Evolutionary conservation across 768 basidiomycete species (phyloP).

Genomic region (Boletus vermiculosoides): DNA sequence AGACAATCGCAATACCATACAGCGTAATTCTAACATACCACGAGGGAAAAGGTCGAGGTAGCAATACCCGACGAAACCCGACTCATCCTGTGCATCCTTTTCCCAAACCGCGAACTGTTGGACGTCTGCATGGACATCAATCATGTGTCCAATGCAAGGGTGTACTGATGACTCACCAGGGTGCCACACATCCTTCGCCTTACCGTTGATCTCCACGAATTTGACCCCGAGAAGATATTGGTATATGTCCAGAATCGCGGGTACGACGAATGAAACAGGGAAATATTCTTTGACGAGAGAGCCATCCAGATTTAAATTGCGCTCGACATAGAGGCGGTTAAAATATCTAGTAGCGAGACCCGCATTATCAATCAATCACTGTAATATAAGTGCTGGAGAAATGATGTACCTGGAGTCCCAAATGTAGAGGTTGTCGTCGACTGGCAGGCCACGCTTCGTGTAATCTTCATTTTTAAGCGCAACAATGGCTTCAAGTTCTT

Average conservation of each 20-base stretch:
- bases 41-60: constrained; percentile 86
- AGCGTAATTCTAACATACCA: constrained; percentile 39
- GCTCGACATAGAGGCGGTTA: constrained; percentile 48
- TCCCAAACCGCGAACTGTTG: constrained; percentile 84
- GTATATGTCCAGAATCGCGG: constrained; percentile 77
- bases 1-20: neutral
- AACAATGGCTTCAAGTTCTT: constrained; percentile 64
- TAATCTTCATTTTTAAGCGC: constrained; percentile 74
- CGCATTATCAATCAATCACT: neutral
- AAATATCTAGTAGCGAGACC: constrained; percentile 22
- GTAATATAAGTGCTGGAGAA: neutral
- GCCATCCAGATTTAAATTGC: constrained; percentile 65
- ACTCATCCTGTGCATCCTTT: constrained; percentile 63
- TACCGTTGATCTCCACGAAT: constrained; percentile 53
- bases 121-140: constrained; percentile 49
- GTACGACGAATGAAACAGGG: constrained; percentile 77
- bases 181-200: constrained; percentile 72
- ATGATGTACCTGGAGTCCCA: constrained; percentile 78
- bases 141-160: neutral
- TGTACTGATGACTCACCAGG: constrained; percentile 46
- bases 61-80: constrained; percentile 77
- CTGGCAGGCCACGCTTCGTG: constrained; percentile 52
- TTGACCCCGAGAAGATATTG: constrained; percentile 73
- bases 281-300: constrained; percentile 83
- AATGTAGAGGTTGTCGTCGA: constrained; percentile 68